phyloP scores from a whole-genome alignment of 75 land plant species.

The Picea glauca region DNA sequence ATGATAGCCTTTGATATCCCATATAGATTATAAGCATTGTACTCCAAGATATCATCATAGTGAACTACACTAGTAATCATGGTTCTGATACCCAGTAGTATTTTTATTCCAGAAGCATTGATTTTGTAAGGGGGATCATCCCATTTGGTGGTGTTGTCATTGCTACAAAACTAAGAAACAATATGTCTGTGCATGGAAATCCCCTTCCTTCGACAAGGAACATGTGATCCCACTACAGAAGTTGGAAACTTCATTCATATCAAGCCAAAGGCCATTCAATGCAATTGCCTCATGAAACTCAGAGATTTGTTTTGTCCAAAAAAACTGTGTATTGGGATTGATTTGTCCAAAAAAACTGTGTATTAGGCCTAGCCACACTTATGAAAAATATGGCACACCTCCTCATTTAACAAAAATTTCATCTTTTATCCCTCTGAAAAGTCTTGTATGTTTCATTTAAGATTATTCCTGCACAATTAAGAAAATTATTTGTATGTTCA shows the following conservation, averaged over 20 bases:
- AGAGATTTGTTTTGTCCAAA: no score
- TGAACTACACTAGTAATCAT: background rate
- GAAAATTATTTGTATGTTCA: background rate
- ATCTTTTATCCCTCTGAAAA: conserved; percentile 47
- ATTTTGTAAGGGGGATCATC: conserved; percentile 37
- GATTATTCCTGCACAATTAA: background rate
- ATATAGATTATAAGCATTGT: conserved; percentile 17
- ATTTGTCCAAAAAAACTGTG: conserved; percentile 13
- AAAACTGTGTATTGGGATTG: no score
- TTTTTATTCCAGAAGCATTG: conserved; percentile 80
- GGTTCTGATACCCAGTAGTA: conserved; percentile 25
- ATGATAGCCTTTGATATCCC: conserved; percentile 56
- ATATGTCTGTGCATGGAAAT: no score
- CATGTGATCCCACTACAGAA: no score
- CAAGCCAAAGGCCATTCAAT: no score
- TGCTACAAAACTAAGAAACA: no score
- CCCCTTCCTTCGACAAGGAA: no score
- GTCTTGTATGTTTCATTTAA: conserved; percentile 38
- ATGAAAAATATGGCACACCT: conserved; percentile 56
- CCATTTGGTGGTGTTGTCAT: no score
- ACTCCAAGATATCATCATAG: conserved; percentile 4
- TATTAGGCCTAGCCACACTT: conserved; percentile 85
- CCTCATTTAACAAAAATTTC: conserved; percentile 66
- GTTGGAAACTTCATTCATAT: no score
- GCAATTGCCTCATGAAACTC: no score